These are phyloP conservation scores for Theobroma cacao DNA, from an alignment of 345 rosid genomes.

Conservation along the genomic window DNA sequence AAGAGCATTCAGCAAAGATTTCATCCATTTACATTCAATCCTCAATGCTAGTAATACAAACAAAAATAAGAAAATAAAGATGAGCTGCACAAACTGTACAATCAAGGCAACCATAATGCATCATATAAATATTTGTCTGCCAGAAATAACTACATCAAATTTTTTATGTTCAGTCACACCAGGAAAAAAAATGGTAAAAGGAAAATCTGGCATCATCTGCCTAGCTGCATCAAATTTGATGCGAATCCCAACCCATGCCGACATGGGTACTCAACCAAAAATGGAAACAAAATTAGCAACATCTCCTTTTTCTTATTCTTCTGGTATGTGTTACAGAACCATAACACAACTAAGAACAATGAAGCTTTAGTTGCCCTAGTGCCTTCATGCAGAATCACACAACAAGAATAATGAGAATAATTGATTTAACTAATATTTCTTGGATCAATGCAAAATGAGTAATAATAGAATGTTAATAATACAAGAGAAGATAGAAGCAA, in stretches of 20 bases:
- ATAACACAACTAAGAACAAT: neutral
- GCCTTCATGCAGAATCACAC: neutral
- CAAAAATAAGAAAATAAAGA: neutral
- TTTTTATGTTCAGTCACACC: neutral
- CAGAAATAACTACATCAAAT: neutral
- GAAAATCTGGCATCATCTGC: neutral
- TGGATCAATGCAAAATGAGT: neutral
- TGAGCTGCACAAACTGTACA: neutral
- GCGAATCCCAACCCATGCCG: neutral
- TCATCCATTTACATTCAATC: too few species aligned
- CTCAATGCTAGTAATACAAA: neutral
- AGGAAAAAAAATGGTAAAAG: neutral
- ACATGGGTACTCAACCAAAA: neutral
- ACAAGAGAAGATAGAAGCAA: slow-evolving; percentile 25
- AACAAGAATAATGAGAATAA: neutral
- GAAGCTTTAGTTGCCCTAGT: neutral
- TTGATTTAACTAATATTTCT: neutral
- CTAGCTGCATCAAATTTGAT: neutral
- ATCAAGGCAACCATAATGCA: neutral
- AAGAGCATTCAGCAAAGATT: neutral
- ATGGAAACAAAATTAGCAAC: neutral
- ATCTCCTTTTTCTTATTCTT: neutral
- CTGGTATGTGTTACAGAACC: neutral
- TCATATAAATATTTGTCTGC: neutral
- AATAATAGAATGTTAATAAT: slow-evolving; percentile 8